These are phyloP conservation scores for Dianthus caryophyllus DNA, from an alignment of 148 eudicot species.

Conservation along the genomic window DNA sequence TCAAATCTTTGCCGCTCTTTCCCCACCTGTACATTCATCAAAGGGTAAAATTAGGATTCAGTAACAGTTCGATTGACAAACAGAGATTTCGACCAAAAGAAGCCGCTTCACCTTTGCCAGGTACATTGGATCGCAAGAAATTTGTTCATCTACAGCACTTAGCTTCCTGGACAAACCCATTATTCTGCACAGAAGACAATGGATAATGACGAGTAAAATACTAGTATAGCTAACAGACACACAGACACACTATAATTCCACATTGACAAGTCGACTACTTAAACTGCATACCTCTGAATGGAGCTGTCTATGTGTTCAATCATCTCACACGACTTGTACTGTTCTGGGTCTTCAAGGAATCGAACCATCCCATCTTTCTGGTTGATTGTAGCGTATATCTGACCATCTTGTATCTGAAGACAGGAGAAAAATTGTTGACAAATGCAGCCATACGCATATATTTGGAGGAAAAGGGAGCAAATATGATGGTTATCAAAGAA, in stretches of 20 bases:
- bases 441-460: background rate
- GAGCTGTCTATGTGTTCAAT: constrained; percentile 79
- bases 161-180: constrained; percentile 84
- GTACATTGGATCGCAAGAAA: constrained; percentile 73
- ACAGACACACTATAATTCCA: background rate
- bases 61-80: background rate
- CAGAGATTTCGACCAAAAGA: background rate
- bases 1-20: constrained; percentile 83
- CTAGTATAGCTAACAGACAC: background rate
- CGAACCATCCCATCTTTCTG: constrained; percentile 99
- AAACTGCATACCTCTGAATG: constrained; percentile 64
- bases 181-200: constrained; percentile 39
- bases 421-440: background rate
- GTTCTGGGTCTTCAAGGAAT: constrained; percentile 94
- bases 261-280: background rate
- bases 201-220: background rate
- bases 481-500: background rate
- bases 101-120: constrained; percentile 55
- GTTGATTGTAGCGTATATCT: constrained; percentile 81
- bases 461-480: background rate
- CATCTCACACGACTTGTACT: constrained; percentile 90
- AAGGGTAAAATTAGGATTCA: background rate
- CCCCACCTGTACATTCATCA: constrained; percentile 51
- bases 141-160: constrained; percentile 57
- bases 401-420: constrained; percentile 77